Percentiles rank a stretch among this genome's conserved stretches.
phyloP scores from a whole-genome alignment of 495 filamentous ascomycete genomes.

The Aspergillus wentii region DNA sequence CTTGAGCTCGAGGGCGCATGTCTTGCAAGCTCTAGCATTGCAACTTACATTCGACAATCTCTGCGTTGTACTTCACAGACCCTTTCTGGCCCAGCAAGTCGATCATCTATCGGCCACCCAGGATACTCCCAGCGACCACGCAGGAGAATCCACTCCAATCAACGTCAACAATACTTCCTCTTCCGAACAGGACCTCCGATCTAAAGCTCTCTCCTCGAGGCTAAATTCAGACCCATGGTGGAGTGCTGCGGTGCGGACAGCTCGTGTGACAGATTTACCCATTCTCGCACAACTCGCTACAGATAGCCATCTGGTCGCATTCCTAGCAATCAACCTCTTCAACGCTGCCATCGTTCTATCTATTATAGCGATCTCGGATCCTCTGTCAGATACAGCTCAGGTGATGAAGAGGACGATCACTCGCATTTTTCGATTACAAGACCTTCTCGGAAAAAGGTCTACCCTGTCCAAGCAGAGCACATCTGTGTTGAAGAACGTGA shows the following conservation, averaged over 20 bases:
- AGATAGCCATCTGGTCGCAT: conserved; percentile 27
- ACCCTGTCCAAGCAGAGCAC: conserved; percentile 27
- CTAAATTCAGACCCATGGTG: conserved; percentile 21
- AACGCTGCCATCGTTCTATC: conserved; percentile 27
- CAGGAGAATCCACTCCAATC: not conserved
- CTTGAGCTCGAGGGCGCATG: conserved; percentile 15
- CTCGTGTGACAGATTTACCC: conserved; percentile 19
- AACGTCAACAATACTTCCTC: not conserved
- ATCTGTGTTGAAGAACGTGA: conserved; percentile 20
- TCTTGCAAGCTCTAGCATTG: conserved; percentile 23
- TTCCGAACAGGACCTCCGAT: not conserved
- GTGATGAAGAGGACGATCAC: conserved; percentile 28
- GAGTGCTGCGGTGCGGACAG: conserved; percentile 25
- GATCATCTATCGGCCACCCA: conserved; percentile 12
- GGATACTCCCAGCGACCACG: conserved; percentile 2
- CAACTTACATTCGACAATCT: conserved; percentile 32
- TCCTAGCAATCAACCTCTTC: conserved; percentile 32
- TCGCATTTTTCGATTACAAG: conserved; percentile 25
- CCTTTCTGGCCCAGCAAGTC: conserved; percentile 23
- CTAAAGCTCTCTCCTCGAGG: conserved; percentile 1
- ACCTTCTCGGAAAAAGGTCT: conserved; percentile 21
- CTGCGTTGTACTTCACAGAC: conserved; percentile 28
- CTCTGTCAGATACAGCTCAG: conserved; percentile 27
- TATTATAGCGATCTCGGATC: conserved; percentile 26
- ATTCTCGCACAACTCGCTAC: conserved; percentile 21